Evolutionary conservation across 1,284 basidiomycete genomes (phyloP).

Genomic region (Cryptococcus neoformans): DNA sequence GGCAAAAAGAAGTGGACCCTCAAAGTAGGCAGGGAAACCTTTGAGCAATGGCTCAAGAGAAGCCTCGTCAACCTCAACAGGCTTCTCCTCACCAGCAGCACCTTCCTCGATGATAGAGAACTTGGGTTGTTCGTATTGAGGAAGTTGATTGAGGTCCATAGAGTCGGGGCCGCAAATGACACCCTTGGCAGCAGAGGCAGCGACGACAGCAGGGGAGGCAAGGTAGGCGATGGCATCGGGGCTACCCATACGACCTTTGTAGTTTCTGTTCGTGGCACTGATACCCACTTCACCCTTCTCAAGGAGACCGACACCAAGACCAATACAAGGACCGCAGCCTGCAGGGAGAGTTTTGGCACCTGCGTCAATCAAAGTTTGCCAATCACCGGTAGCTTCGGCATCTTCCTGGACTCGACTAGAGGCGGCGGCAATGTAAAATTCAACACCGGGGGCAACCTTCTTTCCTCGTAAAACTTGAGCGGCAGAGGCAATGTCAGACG

Average conservation of each 20-base stretch:
- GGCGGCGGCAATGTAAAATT: constrained; percentile 97
- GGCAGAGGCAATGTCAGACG: constrained; percentile 89
- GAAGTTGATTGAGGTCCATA: constrained; percentile 59
- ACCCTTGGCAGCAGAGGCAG: constrained; percentile 89
- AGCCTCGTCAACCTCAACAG: constrained; percentile 44
- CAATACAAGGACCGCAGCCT: constrained; percentile 98
- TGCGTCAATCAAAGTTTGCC: constrained; percentile 78
- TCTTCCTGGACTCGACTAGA: constrained; percentile 88
- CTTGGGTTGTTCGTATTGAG: constrained; percentile 51
- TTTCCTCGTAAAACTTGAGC: constrained; percentile 82
- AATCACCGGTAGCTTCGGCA: constrained; percentile 79
- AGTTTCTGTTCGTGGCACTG: constrained; percentile 97
- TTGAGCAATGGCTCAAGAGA: constrained; percentile 68
- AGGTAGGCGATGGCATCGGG: constrained; percentile 95
- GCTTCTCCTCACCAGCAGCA: constrained; percentile 6
- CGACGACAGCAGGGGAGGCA: constrained; percentile 93
- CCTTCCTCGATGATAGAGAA: constrained; percentile 46
- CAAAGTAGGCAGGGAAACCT: constrained; percentile 79
- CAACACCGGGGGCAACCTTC: constrained; percentile 83
- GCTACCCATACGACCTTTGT: constrained; percentile 97
- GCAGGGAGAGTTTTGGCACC: constrained; percentile 92
- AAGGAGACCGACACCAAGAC: constrained; percentile 85
- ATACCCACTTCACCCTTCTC: constrained; percentile 95
- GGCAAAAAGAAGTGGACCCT: constrained; percentile 81
- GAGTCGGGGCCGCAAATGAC: constrained; percentile 83